Base-by-base conservation (phyloP, 2,329 filamentous ascomycete species). In the Fusarium fracticaudum region DNA sequence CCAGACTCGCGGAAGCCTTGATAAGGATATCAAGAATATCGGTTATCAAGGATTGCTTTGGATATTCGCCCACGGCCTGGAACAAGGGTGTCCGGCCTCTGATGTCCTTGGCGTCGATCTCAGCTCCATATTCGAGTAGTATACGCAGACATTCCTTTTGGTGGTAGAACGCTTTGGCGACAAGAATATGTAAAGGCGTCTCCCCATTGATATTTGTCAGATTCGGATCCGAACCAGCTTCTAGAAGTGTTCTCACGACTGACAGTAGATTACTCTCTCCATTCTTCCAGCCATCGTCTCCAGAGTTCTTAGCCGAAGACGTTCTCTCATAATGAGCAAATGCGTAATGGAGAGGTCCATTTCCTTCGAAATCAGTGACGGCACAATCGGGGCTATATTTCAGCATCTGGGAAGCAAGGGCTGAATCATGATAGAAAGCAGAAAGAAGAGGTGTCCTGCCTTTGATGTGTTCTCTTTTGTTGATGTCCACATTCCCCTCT, bases 151-250 rank as follows among this genome's bases (percentile, higher is more conserved):
- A 35, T 14, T 58, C 60, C 24, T 37, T 24, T 20, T 22, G 13
- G 3, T 51, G 12, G 3, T 18, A 7, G 14, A 8, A 11, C 9
- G 29, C 24, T 12, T 51, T 55, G 7, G 24, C 14, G 12, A 54
- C 51, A 37, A 72, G 51, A 24, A 61, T 10, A 54, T 76, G 74
- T 29, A 74, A 63, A 15, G 67, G 71, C n/a, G 73, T 72, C 35
- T 69, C 60, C 17, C 69, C 67, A 26, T 61, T 26, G 17, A 29
- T 17, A 37, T 71, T 72, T 24, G 51, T 10, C 22, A 65, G 20
- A 2, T 72, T 70, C 41, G 79, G 75, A 54, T 80, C 72, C 12
- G 73, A 75, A 2, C 79, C 78, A 4, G 74, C 73, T n/a, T 69
- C 48, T 3, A 79, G 40, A 15, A 77, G 38, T 1, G 65, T 14